Evolutionary conservation across 108 stramenopile species (phyloP).

Genomic region (Pinguiococcus pyrenoidosus): DNA sequence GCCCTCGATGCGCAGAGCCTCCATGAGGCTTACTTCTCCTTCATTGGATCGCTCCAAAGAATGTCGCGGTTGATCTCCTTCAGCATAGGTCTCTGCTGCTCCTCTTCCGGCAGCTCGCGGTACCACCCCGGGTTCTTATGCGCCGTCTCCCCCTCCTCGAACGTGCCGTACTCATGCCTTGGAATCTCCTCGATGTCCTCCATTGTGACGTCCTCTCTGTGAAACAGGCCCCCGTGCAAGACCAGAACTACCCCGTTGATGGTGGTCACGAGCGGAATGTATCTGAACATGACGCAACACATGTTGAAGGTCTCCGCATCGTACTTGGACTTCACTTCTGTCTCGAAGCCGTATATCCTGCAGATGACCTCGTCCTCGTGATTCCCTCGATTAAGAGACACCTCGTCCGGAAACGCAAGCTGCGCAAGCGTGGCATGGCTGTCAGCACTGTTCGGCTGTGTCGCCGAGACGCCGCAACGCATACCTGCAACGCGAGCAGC

Average conservation of each 20-base stretch:
- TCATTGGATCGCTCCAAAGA: too few relatives aligned
- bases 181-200: conserved; percentile 23
- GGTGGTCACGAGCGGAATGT: conserved; percentile 27
- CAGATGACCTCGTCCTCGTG: conserved; percentile 43
- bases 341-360: conserved; percentile 39
- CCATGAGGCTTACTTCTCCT: too few relatives aligned
- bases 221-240: conserved; percentile 37
- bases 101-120: too few relatives aligned
- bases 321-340: conserved; percentile 43
- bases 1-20: too few relatives aligned
- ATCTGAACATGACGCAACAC: conserved; percentile 39
- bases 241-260: conserved; percentile 28
- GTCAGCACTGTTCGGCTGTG: not conserved
- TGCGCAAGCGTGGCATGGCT: too few relatives aligned
- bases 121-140: too few relatives aligned
- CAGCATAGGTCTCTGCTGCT: too few relatives aligned
- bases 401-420: conserved; percentile 1
- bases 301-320: conserved; percentile 15
- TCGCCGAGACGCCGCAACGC: not conserved
- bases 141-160: too few relatives aligned
- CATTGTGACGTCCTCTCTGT: conserved; percentile 19
- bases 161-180: not conserved
- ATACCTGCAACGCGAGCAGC: conserved; percentile 20
- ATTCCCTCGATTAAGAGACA: conserved; percentile 46
- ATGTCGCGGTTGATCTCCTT: too few relatives aligned